Evolutionary conservation across 2,329 filamentous ascomycete genomes (phyloP).

Genomic region (Trichoderma sp.): DNA sequence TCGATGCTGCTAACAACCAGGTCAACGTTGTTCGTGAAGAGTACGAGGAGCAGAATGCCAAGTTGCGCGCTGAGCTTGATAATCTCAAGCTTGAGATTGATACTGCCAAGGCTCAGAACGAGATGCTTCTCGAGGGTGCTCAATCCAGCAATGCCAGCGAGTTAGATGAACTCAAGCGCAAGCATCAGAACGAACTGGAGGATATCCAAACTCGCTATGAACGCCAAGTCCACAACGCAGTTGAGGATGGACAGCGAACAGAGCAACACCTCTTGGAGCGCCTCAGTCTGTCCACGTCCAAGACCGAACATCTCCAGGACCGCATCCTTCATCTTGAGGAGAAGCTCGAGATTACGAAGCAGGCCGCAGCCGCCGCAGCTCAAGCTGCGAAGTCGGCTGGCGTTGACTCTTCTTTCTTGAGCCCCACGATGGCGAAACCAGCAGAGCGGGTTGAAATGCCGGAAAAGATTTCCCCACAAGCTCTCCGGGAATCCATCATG

Average conservation of each 20-base stretch:
- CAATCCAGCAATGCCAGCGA: slow-evolving; percentile 65
- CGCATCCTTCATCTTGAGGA: slow-evolving; percentile 84
- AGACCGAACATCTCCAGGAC: slow-evolving; percentile 82
- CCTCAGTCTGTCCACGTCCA: slow-evolving; percentile 78
- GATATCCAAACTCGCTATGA: slow-evolving; percentile 76
- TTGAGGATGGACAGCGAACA: slow-evolving; percentile 78
- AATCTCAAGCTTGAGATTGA: slow-evolving; percentile 77
- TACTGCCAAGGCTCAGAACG: slow-evolving; percentile 75
- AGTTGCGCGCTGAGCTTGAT: slow-evolving; percentile 74
- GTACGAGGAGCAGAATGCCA: slow-evolving; percentile 75
- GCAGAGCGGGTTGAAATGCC: slow-evolving; percentile 56
- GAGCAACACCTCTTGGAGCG: slow-evolving; percentile 81
- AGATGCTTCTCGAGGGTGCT: slow-evolving; percentile 82
- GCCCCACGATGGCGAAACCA: slow-evolving; percentile 26
- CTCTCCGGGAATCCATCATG: slow-evolving; percentile 91
- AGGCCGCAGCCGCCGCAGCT: slow-evolving; percentile 80
- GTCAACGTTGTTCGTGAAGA: slow-evolving; percentile 81
- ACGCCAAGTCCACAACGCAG: slow-evolving; percentile 68
- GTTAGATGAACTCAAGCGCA: slow-evolving; percentile 53
- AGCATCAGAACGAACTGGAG: slow-evolving; percentile 69
- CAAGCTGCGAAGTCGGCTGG: slow-evolving; percentile 67
- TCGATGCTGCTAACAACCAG: slow-evolving; percentile 82
- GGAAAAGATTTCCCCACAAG: slow-evolving; percentile 91
- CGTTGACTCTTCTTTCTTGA: slow-evolving; percentile 37
- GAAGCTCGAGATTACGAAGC: slow-evolving; percentile 85